phyloP scores from a whole-genome alignment of 768 basidiomycete genomes.

The Boletus edulis region DNA sequence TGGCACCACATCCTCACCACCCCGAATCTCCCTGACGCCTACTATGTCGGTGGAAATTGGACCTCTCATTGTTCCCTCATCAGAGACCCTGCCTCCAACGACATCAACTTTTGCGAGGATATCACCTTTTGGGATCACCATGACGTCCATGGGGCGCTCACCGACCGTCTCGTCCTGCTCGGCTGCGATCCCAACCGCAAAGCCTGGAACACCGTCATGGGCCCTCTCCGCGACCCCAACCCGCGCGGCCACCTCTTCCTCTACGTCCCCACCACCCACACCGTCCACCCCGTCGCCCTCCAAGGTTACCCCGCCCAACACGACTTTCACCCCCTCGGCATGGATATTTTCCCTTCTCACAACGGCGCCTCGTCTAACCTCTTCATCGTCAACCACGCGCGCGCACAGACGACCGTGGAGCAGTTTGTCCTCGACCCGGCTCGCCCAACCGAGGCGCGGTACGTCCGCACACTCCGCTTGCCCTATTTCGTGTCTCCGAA shows the following conservation, averaged over 20 bases:
- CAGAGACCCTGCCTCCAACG: slow-evolving; percentile 29
- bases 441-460: slow-evolving; percentile 40
- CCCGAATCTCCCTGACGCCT: slow-evolving; percentile 46
- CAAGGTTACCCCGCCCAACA: slow-evolving; percentile 52
- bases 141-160: slow-evolving; percentile 36
- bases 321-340: slow-evolving; percentile 72
- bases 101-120: slow-evolving; percentile 60
- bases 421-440: slow-evolving; percentile 57
- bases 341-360: slow-evolving; percentile 54
- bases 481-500: slow-evolving; percentile 65
- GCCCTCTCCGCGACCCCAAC: slow-evolving; percentile 57
- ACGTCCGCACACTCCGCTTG: slow-evolving; percentile 61
- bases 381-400: slow-evolving; percentile 70
- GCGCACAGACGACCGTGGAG: slow-evolving; percentile 59
- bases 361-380: slow-evolving; percentile 50
- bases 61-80: slow-evolving; percentile 44
- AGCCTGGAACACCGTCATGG: slow-evolving; percentile 77
- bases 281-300: slow-evolving; percentile 43
- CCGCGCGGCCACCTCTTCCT: slow-evolving; percentile 65
- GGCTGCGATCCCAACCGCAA: slow-evolving; percentile 45
- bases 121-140: slow-evolving; percentile 61
- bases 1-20: slow-evolving; percentile 41
- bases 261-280: slow-evolving; percentile 31
- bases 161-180: slow-evolving; percentile 44
- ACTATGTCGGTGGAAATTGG: slow-evolving; percentile 52